phyloP scores from a whole-genome alignment of 2,329 filamentous ascomycete genomes.

The Dactylella cylindrospora region DNA sequence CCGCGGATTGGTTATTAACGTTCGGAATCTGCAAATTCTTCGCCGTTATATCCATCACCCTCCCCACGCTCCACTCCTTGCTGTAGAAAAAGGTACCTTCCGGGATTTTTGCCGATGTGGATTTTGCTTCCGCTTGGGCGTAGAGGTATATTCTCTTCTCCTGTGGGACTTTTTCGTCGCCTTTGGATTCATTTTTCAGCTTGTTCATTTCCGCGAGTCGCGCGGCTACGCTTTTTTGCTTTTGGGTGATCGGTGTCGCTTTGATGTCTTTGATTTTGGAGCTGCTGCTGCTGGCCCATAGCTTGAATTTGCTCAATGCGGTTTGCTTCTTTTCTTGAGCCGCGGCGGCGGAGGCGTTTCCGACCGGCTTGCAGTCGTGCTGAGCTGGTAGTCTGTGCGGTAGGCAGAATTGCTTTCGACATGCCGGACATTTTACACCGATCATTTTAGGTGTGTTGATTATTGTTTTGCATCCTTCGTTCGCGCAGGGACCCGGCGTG shows the following conservation, averaged over 20 bases:
- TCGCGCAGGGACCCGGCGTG: slow-evolving; percentile 54
- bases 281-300: slow-evolving; percentile 57
- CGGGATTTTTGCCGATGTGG: slow-evolving; percentile 78
- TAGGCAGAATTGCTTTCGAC: slow-evolving; percentile 58
- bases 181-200: slow-evolving; percentile 85
- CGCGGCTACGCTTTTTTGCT: slow-evolving; percentile 65
- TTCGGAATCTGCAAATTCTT: slow-evolving; percentile 77
- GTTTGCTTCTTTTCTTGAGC: slow-evolving; percentile 66
- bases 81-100: slow-evolving; percentile 79
- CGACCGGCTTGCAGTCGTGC: slow-evolving; percentile 65
- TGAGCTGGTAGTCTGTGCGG: slow-evolving; percentile 57
- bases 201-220: slow-evolving; percentile 70
- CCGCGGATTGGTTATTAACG: slow-evolving; percentile 73
- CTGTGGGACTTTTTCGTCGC: slow-evolving; percentile 74
- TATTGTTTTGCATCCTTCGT: slow-evolving; percentile 57
- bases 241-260: slow-evolving; percentile 57
- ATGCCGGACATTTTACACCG: slow-evolving; percentile 57
- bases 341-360: slow-evolving; percentile 49
- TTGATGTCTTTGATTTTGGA: slow-evolving; percentile 38
- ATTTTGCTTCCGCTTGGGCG: slow-evolving; percentile 86
- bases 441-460: slow-evolving; percentile 58
- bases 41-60: slow-evolving; percentile 76
- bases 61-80: slow-evolving; percentile 84
- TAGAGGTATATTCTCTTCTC: slow-evolving; percentile 89
- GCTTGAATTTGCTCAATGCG: slow-evolving; percentile 73